Base-by-base conservation (phyloP, 1,139 yeast genomes). In the Diutina pseudorugosa region DNA sequence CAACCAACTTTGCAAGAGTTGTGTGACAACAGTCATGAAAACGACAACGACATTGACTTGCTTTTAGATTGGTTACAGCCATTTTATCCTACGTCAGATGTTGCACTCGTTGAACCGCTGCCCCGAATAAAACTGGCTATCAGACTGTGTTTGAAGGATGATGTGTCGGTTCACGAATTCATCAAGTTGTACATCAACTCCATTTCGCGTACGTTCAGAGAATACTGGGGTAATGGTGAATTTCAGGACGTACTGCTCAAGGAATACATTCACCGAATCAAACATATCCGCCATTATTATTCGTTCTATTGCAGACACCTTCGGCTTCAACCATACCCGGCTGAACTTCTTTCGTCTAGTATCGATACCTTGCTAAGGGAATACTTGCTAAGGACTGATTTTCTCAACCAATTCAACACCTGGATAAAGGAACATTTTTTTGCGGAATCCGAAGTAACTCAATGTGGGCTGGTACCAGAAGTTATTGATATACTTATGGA, bases 1-100 rank as follows among this genome's bases (percentile, higher is more conserved):
- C 49, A 53, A 4, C 56, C 53, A 23, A 52, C 53, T 6, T 56
- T 57, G 9, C 27, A 53, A 7, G 58, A 56, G 42, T 53, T 57
- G 11, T 45, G 52, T 27, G 52, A 53, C 12, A 57, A 54, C 5
- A 54, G 52, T 19, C 53, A 61, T 16, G 76, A 73, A 41, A 60
- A 68, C n/a, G 77, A 74, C 55, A 73, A 72, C 56, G 79, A 75
- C 56, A 62, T 73, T 12, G 66, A 67, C 40, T 63, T 69, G 43
- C 61, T 74, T 11, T 62, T 75, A 11, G 60, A 71, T 52, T 74
- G 76, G 76, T 62, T 74, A 41, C 61, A 61, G 52, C 73, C 75
- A 4, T 67, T 57, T 52, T 65, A 64, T 53, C 70, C 71, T 3
- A n/a, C 45, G 3, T 7, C 19, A 7, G n/a, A n/a, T 8, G 23